phyloP scores from a whole-genome alignment of 1,139 yeast species.

The Yamadazyma diddensiae region DNA sequence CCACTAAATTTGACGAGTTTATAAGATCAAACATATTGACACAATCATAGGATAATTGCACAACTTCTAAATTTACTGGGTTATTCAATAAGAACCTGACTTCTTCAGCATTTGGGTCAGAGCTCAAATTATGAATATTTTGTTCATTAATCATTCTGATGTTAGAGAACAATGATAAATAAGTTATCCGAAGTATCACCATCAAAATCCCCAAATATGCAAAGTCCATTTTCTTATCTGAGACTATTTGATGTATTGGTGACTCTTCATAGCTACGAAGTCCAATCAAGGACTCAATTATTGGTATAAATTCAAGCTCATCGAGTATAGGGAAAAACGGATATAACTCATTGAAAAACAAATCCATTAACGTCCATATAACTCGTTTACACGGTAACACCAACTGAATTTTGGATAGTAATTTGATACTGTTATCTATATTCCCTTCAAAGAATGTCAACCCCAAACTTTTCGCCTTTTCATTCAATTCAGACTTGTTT shows the following conservation, averaged over 20 bases:
- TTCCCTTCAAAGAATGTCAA: slow-evolving; percentile 32
- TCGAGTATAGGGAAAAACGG: slow-evolving; percentile 49
- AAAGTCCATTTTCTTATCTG: slow-evolving; percentile 29
- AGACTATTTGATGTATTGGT: slow-evolving; percentile 17
- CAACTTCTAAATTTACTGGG: slow-evolving; percentile 28
- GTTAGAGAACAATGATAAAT: slow-evolving; percentile 29
- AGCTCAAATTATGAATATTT: slow-evolving; percentile 10
- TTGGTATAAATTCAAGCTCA: slow-evolving; percentile 27
- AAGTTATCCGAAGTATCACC: slow-evolving; percentile 26
- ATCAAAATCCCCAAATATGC: slow-evolving; percentile 30
- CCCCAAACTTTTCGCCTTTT: slow-evolving; percentile 30
- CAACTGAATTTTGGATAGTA: slow-evolving; percentile 32
- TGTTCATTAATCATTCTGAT: slow-evolving; percentile 26
- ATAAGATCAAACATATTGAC: slow-evolving; percentile 37
- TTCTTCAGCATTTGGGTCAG: slow-evolving; percentile 16
- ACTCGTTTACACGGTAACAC: slow-evolving; percentile 42
- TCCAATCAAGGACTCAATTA: slow-evolving; percentile 25
- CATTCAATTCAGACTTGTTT: slow-evolving; percentile 13
- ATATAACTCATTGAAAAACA: slow-evolving; percentile 43
- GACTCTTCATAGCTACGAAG: slow-evolving; percentile 16
- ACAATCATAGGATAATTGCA: slow-evolving; percentile 35
- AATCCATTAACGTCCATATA: slow-evolving; percentile 43
- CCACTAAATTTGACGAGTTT: slow-evolving; percentile 38
- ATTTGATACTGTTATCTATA: slow-evolving; percentile 27
- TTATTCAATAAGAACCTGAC: slow-evolving; percentile 9